These are phyloP conservation scores for Chlorencoelia australis DNA, from an alignment of 2,329 filamentous ascomycete genomes.

Conservation along the genomic window DNA sequence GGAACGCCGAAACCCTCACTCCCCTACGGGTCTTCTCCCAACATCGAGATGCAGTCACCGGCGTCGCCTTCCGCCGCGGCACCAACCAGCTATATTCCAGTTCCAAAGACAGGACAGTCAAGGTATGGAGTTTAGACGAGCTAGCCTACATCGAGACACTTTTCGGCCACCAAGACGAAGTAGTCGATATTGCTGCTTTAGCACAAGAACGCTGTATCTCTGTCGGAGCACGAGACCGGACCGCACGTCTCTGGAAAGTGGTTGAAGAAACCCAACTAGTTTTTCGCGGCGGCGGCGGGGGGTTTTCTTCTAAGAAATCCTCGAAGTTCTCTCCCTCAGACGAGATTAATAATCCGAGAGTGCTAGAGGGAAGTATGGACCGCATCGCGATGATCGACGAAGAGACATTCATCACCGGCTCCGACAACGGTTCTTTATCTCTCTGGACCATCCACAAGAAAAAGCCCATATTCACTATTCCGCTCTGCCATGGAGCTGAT, in stretches of 20 bases:
- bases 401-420: constrained; percentile 83
- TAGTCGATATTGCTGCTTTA: constrained; percentile 74
- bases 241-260: constrained; percentile 90
- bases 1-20: constrained; percentile 70
- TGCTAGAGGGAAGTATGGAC: constrained; percentile 76
- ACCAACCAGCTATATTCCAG: constrained; percentile 90
- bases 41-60: constrained; percentile 79
- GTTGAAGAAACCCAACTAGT: constrained; percentile 91
- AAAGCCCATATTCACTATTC: constrained; percentile 75
- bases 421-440: constrained; percentile 78
- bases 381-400: constrained; percentile 83
- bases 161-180: constrained; percentile 89
- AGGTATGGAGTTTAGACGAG: constrained; percentile 88
- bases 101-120: constrained; percentile 85
- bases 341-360: constrained; percentile 32
- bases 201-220: constrained; percentile 82
- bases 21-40: constrained; percentile 81
- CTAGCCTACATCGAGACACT: constrained; percentile 91
- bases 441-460: constrained; percentile 91
- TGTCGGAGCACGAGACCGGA: constrained; percentile 83
- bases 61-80: constrained; percentile 73
- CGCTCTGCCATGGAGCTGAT: constrained; percentile 78
- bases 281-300: constrained; percentile 71
- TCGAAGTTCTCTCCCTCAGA: constrained; percentile 24
- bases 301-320: constrained; percentile 45